Conservation (phyloP, 257 asterid species). For the Phtheirospermum japonicum region DNA sequence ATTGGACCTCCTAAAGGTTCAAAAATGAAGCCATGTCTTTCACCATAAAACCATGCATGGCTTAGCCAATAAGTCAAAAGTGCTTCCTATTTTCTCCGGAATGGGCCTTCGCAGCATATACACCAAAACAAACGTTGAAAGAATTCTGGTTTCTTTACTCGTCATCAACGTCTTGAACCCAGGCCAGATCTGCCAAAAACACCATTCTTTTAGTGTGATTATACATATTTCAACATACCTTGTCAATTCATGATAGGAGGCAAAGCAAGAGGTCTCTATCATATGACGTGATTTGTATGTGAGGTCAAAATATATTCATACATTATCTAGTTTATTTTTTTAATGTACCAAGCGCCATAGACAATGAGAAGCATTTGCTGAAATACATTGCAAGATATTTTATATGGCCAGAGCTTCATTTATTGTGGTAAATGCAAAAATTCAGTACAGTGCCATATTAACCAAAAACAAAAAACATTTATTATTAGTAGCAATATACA, state of each 20-base stretch:
- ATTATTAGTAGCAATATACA: not conserved
- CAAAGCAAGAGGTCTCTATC: not conserved
- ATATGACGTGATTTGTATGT: too few species aligned
- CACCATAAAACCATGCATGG: slow-evolving; percentile 4
- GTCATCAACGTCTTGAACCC: slow-evolving; percentile 46
- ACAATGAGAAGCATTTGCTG: not conserved
- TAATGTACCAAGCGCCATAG: not conserved
- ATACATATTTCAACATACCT: not conserved
- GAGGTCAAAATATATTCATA: not conserved
- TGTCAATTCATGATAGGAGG: not conserved
- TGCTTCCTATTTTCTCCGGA: not conserved
- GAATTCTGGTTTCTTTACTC: slow-evolving; percentile 20
- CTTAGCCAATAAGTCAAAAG: not conserved
- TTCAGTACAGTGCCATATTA: too few species aligned
- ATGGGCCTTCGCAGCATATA: not conserved
- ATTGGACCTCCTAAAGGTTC: slow-evolving; percentile 22
- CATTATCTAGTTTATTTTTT: not conserved
- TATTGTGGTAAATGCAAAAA: too few species aligned
- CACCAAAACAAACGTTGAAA: slow-evolving; percentile 17
- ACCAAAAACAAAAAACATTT: not conserved
- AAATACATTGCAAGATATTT: not conserved
- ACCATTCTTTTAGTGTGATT: slow-evolving; percentile 12
- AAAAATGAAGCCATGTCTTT: slow-evolving; percentile 25
- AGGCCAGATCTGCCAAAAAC: slow-evolving; percentile 45
- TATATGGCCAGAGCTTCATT: not conserved